A percentile compares a stretch with the other conserved stretches of the same genome.
Evolutionary conservation across 1,284 basidiomycete species (phyloP).

Genomic region (Grifola frondosa): DNA sequence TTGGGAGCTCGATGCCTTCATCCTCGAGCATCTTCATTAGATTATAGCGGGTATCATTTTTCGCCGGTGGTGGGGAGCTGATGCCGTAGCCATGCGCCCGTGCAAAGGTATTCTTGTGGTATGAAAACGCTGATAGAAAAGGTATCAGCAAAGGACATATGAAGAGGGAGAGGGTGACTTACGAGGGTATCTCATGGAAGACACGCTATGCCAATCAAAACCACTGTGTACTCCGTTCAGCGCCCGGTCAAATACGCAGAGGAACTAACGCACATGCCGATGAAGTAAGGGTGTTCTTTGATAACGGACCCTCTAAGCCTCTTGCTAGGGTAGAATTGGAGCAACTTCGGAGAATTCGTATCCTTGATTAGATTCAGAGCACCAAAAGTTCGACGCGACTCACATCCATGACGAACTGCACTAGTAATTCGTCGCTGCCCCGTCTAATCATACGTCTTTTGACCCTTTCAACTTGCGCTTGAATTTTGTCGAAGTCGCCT

Average conservation of each 20-base stretch:
- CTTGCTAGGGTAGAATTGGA: constrained; percentile 1
- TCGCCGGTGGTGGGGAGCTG: no score
- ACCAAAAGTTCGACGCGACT: background rate
- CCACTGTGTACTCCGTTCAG: no score
- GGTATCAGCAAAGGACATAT: background rate
- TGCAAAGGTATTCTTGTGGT: constrained; percentile 1
- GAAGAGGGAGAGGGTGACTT: background rate
- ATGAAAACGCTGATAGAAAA: constrained; percentile 4
- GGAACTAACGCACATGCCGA: constrained; percentile 2
- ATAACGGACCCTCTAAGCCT: constrained; percentile 3
- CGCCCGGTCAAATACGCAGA: no score
- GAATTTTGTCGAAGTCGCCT: no score
- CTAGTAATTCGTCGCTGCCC: no score
- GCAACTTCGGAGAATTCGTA: background rate
- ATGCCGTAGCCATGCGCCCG: constrained; percentile 8
- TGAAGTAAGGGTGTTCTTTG: constrained; percentile 1
- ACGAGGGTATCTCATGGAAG: constrained; percentile 3
- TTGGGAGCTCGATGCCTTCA: background rate
- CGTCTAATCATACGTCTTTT: no score
- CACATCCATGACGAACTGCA: constrained; percentile 9
- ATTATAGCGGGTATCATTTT: no score
- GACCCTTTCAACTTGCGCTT: no score
- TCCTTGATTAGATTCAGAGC: background rate
- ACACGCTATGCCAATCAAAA: constrained; percentile 11
- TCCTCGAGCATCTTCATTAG: background rate